Evolutionary conservation across 345 rosid genomes (phyloP).

Genomic region (Eucalyptus dawsonii): DNA sequence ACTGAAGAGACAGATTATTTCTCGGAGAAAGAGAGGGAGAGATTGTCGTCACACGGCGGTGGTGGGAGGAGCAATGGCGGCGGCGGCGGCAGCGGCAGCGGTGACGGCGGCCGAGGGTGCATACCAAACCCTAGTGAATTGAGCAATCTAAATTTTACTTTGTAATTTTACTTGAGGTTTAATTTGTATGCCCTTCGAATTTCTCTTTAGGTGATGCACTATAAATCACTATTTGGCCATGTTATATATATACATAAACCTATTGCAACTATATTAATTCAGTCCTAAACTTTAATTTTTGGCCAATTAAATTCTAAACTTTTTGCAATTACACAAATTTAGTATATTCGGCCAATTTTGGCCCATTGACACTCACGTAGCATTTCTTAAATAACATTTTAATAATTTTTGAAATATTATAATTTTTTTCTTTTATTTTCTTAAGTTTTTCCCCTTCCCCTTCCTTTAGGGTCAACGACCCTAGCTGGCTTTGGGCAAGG

Average conservation of each 20-base stretch:
- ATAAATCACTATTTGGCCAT: neutral
- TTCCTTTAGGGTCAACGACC: too few species aligned
- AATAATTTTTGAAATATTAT: too few species aligned
- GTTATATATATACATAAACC: neutral
- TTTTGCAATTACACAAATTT: too few species aligned
- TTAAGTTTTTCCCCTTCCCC: too few species aligned
- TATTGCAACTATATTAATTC: fast-evolving
- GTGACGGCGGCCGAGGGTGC: fast-evolving
- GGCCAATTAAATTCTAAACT: too few species aligned
- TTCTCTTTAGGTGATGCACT: neutral
- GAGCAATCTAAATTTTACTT: neutral
- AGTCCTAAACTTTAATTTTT: too few species aligned
- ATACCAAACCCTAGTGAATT: neutral
- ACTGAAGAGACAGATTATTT: neutral
- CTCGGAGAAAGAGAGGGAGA: neutral
- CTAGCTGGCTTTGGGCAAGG: too few species aligned
- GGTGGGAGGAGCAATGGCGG: neutral
- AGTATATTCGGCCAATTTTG: too few species aligned
- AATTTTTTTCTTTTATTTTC: too few species aligned
- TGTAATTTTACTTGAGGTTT: neutral
- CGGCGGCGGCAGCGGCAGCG: fast-evolving
- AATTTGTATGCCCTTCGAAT: neutral
- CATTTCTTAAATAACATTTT: too few species aligned
- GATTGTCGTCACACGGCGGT: neutral
- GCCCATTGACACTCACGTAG: fast-evolving